Percentiles rank a stretch among this genome's conserved stretches.
Evolutionary conservation across 176 grass and related monocot genomes (phyloP).

Genomic region (Dactylis glomerata): DNA sequence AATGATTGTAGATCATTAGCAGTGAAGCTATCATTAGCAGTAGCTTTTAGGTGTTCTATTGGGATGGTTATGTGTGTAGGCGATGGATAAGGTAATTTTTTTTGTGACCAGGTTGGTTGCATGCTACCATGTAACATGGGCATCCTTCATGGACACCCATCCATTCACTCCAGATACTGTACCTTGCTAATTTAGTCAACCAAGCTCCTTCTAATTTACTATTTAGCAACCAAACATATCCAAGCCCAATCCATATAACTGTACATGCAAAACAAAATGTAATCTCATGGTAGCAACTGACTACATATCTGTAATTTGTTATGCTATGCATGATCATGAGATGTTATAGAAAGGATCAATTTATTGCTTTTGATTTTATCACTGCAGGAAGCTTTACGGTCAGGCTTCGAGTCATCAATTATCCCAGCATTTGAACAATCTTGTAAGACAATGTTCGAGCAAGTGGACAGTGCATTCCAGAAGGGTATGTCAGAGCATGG

Average conservation of each 20-base stretch:
- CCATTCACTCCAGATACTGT: background rate
- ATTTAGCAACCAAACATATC: background rate
- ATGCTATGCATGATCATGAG: background rate
- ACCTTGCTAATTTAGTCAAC: background rate
- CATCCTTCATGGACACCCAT: background rate
- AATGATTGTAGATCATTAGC: slow-evolving; percentile 8
- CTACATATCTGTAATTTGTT: slow-evolving; percentile 6
- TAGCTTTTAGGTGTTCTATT: background rate
- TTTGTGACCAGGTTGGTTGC: background rate
- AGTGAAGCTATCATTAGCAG: background rate
- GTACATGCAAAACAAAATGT: background rate
- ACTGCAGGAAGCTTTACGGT: slow-evolving; percentile 67
- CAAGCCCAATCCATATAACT: background rate
- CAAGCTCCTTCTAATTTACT: background rate
- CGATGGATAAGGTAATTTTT: slow-evolving; percentile 15
- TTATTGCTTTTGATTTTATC: slow-evolving; percentile 10
- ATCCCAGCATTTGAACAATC: slow-evolving; percentile 93
- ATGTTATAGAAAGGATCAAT: background rate
- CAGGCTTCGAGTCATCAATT: slow-evolving; percentile 72
- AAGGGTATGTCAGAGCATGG: slow-evolving; percentile 87
- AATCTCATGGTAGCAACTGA: background rate
- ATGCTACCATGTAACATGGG: background rate
- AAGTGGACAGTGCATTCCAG: slow-evolving; percentile 85
- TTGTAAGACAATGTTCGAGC: slow-evolving; percentile 80
- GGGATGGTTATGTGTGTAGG: background rate